Evolutionary conservation across 2,329 filamentous ascomycete genomes (phyloP).

Genomic region (Myrmaecium sp.): DNA sequence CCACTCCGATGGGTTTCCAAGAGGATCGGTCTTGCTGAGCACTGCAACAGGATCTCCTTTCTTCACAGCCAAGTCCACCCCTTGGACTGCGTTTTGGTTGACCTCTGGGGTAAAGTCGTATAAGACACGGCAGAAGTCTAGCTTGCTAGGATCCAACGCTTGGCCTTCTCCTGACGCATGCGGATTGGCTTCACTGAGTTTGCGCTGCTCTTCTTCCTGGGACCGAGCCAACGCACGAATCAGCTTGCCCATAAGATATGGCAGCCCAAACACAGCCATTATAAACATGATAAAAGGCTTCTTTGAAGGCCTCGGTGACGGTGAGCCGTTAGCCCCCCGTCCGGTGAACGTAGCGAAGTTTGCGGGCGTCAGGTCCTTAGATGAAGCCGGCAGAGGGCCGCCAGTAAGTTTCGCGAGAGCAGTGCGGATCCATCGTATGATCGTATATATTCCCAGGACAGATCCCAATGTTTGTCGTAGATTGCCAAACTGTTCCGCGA

Average conservation of each 20-base stretch:
- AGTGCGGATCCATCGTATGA: conserved; percentile 89
- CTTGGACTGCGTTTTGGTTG: conserved; percentile 34
- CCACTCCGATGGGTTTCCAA: conserved; percentile 88
- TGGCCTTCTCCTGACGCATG: conserved; percentile 26
- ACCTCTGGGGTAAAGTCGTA: conserved; percentile 85
- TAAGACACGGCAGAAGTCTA: conserved; percentile 88
- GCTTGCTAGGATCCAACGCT: conserved; percentile 67
- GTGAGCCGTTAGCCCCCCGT: conserved; percentile 48
- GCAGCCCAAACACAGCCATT: conserved; percentile 81
- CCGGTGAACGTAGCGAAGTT: conserved; percentile 84
- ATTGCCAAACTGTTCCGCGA: conserved; percentile 92
- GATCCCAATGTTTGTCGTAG: conserved; percentile 86
- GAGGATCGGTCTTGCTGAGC: conserved; percentile 77
- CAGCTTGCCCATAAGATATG: conserved; percentile 93
- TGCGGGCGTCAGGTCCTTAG: conserved; percentile 70
- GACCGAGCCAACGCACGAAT: conserved; percentile 70
- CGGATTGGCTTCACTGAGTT: conserved; percentile 34
- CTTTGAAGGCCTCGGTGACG: conserved; percentile 60
- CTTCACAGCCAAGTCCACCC: conserved; percentile 77
- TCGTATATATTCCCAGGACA: conserved; percentile 83
- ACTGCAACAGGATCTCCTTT: conserved; percentile 95
- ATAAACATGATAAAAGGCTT: conserved; percentile 96
- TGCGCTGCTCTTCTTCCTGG: conserved; percentile 67
- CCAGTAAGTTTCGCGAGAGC: conserved; percentile 85
- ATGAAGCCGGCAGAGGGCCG: conserved; percentile 73